phyloP scores from a whole-genome alignment of 1,139 yeast genomes.

The Saccharomycopsis hybrid region DNA sequence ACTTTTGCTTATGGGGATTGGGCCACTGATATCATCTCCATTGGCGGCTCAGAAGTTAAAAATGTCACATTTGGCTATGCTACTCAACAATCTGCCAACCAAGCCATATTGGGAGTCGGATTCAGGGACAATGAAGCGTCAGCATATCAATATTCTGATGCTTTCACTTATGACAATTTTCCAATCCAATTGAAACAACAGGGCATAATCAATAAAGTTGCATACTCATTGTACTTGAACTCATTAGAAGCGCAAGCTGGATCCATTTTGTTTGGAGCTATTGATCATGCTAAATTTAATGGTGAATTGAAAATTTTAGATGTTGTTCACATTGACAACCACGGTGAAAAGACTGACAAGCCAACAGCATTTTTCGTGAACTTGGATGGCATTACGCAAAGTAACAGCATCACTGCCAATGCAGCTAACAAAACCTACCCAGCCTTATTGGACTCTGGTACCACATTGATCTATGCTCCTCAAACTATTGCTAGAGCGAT shows the following conservation, averaged over 20 bases:
- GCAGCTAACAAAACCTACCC: slow-evolving; percentile 29
- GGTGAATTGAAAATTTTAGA: slow-evolving; percentile 24
- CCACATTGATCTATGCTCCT: slow-evolving; percentile 55
- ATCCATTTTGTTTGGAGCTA: slow-evolving; percentile 50
- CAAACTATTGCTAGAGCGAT: slow-evolving; percentile 32
- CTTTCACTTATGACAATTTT: slow-evolving; percentile 33
- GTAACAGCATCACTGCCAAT: slow-evolving; percentile 19
- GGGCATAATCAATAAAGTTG: slow-evolving; percentile 39
- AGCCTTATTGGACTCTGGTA: slow-evolving; percentile 63
- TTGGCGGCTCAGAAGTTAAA: slow-evolving; percentile 36
- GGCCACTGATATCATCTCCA: slow-evolving; percentile 41
- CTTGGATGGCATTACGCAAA: slow-evolving; percentile 17
- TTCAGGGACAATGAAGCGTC: slow-evolving; percentile 32
- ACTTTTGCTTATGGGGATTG: slow-evolving; percentile 58
- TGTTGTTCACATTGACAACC: slow-evolving; percentile 26
- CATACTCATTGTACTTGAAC: slow-evolving; percentile 47
- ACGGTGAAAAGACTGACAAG: slow-evolving; percentile 3
- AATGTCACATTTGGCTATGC: slow-evolving; percentile 45
- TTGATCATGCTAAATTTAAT: slow-evolving; percentile 44
- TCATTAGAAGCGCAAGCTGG: slow-evolving; percentile 36
- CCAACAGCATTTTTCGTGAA: slow-evolving; percentile 17
- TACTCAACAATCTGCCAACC: slow-evolving; percentile 34
- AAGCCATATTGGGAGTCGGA: slow-evolving; percentile 52
- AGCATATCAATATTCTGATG: slow-evolving; percentile 1
- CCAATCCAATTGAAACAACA: slow-evolving; percentile 42